These are phyloP conservation scores for Penicillium angulare DNA, from an alignment of 495 filamentous ascomycete species.

Conservation along the genomic window DNA sequence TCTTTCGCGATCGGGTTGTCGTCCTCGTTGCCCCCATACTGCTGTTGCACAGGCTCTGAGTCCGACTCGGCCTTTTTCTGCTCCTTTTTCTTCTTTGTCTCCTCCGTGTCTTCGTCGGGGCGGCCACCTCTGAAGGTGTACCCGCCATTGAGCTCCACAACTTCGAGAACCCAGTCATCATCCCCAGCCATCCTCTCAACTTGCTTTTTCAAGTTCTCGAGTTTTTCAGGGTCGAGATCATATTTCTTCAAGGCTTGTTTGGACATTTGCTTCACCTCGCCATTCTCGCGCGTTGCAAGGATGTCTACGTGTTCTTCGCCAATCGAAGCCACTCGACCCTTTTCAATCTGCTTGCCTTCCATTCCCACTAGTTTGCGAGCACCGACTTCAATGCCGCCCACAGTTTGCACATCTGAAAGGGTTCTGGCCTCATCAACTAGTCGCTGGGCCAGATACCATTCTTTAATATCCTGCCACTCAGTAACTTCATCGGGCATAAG, in stretches of 20 bases:
- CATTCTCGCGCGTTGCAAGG: slow-evolving; percentile 55
- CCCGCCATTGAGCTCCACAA: slow-evolving; percentile 44
- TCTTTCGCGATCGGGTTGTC: not conserved
- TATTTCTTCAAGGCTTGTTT: slow-evolving; percentile 66
- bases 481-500: slow-evolving; percentile 55
- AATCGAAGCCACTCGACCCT: slow-evolving; percentile 41
- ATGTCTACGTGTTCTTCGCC: slow-evolving; percentile 49
- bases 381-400: slow-evolving; percentile 62
- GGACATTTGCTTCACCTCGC: slow-evolving; percentile 49
- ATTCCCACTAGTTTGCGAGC: slow-evolving; percentile 55
- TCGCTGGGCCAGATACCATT: slow-evolving; percentile 35
- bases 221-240: slow-evolving; percentile 63
- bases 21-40: slow-evolving; percentile 19
- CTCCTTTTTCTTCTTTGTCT: slow-evolving; percentile 19
- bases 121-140: slow-evolving; percentile 47
- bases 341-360: slow-evolving; percentile 56
- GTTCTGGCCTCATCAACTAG: slow-evolving; percentile 33
- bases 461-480: slow-evolving; percentile 56
- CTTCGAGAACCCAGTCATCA: slow-evolving; percentile 49
- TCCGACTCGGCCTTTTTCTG: slow-evolving; percentile 16
- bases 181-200: slow-evolving; percentile 40
- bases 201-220: slow-evolving; percentile 63
- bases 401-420: slow-evolving; percentile 36
- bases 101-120: slow-evolving; percentile 31
- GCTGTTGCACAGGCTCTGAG: slow-evolving; percentile 27